Evolutionary conservation across 805 yeast genomes (phyloP).

Genomic region (Ascoidea asiatica): DNA sequence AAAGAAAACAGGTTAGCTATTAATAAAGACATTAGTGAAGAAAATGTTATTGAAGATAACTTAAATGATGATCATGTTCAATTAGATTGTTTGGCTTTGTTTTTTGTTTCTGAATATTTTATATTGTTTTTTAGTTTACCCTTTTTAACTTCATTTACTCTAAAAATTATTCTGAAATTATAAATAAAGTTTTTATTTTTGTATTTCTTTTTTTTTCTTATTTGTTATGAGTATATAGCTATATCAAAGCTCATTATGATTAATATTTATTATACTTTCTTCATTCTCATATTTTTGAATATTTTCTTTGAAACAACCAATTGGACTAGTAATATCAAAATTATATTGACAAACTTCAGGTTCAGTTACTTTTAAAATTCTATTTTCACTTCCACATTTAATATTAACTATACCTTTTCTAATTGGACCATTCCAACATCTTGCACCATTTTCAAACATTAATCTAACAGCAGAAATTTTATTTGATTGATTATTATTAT

Average conservation of each 20-base stretch:
- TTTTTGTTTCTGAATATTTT: conserved; percentile 54
- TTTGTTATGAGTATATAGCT: too few relatives aligned
- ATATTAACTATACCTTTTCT: conserved; percentile 56
- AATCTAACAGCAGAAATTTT: conserved; percentile 13
- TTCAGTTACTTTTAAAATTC: conserved; percentile 60
- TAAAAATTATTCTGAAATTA: too few relatives aligned
- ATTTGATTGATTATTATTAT: conserved; percentile 12
- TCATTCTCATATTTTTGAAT: conserved; percentile 1
- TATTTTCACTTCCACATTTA: conserved; percentile 49
- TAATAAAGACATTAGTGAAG: too few relatives aligned
- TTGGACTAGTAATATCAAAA: conserved; percentile 29
- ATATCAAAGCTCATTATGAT: too few relatives aligned
- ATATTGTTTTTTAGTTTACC: conserved; percentile 57
- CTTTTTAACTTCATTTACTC: conserved; percentile 47
- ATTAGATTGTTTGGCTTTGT: conserved; percentile 70
- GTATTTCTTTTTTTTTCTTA: too few relatives aligned
- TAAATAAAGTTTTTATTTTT: too few relatives aligned
- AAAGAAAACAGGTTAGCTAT: too few relatives aligned
- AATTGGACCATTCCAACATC: conserved; percentile 91
- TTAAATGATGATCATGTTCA: conserved; percentile 36
- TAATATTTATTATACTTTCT: too few relatives aligned
- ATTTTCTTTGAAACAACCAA: conserved; percentile 21
- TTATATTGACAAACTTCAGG: conserved; percentile 79
- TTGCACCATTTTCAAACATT: conserved; percentile 47
- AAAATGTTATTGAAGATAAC: too few relatives aligned